Conservation (phyloP, 495 filamentous ascomycete species). For the Penicillium manginii region DNA sequence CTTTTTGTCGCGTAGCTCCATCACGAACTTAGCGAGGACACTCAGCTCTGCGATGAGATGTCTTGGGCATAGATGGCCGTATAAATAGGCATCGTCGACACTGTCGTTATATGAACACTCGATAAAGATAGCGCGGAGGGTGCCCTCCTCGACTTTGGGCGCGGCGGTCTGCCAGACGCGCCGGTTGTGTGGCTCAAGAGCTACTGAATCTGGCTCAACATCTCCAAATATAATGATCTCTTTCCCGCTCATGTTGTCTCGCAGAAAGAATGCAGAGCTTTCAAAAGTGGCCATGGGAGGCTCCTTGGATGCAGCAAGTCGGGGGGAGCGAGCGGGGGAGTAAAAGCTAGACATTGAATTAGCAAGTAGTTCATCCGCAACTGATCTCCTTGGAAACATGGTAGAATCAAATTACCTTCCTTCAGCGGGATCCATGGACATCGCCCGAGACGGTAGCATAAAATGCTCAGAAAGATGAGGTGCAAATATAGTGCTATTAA, state of each 20-base stretch:
- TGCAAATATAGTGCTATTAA: slow-evolving; percentile 51
- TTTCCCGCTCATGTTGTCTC: slow-evolving; percentile 64
- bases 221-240: slow-evolving; percentile 95
- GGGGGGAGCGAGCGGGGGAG: slow-evolving; percentile 37
- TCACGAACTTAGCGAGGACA: slow-evolving; percentile 69
- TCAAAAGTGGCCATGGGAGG: slow-evolving; percentile 59
- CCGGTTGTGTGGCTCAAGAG: slow-evolving; percentile 75
- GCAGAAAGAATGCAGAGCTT: slow-evolving; percentile 90
- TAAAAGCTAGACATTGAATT: slow-evolving; percentile 26
- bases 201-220: slow-evolving; percentile 88
- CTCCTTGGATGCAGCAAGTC: slow-evolving; percentile 27
- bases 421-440: slow-evolving; percentile 39
- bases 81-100: slow-evolving; percentile 73
- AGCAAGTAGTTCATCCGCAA: not conserved
- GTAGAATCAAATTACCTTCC: slow-evolving; percentile 29
- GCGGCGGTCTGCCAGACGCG: slow-evolving; percentile 85
- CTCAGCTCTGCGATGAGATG: slow-evolving; percentile 78
- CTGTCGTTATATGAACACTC: slow-evolving; percentile 90
- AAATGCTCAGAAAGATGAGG: slow-evolving; percentile 25
- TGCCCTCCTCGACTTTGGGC: slow-evolving; percentile 70
- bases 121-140: slow-evolving; percentile 82
- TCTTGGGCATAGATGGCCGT: slow-evolving; percentile 83
- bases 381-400: not conserved
- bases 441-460: slow-evolving; percentile 31
- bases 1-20: slow-evolving; percentile 23